Evolutionary conservation across 495 filamentous ascomycete species (phyloP).

Genomic region (Hypomontagnella submonticulosa): DNA sequence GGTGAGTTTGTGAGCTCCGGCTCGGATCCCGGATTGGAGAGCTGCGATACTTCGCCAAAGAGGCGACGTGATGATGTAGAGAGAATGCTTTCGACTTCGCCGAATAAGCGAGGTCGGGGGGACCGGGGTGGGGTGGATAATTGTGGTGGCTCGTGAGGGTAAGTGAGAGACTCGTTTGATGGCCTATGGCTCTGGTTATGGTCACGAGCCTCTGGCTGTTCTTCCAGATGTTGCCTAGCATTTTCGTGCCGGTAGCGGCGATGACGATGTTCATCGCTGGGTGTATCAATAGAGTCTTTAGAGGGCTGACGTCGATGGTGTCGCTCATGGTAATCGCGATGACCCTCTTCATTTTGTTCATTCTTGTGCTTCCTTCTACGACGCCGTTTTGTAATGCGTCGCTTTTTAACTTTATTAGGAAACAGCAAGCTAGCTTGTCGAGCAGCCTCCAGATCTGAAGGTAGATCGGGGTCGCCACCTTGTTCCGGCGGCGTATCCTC

Average conservation of each 20-base stretch:
- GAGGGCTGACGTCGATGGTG: conserved; percentile 49
- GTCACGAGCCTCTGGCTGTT: conserved; percentile 19
- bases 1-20: conserved; percentile 47
- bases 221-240: conserved; percentile 29
- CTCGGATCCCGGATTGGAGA: conserved; percentile 39
- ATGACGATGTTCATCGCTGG: conserved; percentile 43
- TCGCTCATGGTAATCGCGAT: conserved; percentile 31
- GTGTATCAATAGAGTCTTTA: conserved; percentile 47
- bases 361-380: conserved; percentile 51
- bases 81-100: conserved; percentile 44
- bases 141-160: conserved; percentile 35
- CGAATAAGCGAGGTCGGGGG: conserved; percentile 35
- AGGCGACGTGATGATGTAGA: conserved; percentile 44
- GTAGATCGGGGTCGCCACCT: conserved; percentile 47
- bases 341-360: conserved; percentile 42
- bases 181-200: conserved; percentile 29
- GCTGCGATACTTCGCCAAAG: conserved; percentile 43
- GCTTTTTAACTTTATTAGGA: conserved; percentile 62
- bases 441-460: conserved; percentile 57
- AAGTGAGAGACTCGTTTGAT: conserved; percentile 32
- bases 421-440: conserved; percentile 53
- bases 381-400: conserved; percentile 54
- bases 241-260: conserved; percentile 40
- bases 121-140: conserved; percentile 36
- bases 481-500: conserved; percentile 52